Base-by-base conservation (phyloP, 2,329 filamentous ascomycete genomes). In the Neonectria magnoliae region DNA sequence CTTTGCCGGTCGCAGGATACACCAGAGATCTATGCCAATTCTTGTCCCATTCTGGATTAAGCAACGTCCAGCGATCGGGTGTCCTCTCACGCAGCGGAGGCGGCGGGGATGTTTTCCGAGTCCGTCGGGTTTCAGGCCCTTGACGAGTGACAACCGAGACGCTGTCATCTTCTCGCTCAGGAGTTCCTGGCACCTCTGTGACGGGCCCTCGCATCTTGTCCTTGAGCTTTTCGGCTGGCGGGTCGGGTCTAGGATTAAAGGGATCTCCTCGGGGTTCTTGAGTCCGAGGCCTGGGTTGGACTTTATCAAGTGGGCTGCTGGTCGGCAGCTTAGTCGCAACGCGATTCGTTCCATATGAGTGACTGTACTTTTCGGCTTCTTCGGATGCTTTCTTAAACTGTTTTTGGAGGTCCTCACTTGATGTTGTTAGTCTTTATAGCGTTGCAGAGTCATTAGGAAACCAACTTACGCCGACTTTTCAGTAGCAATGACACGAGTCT, bases 11-110 rank as follows among this genome's bases (percentile, higher is more conserved):
- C 5, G 80, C 71, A 4, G 89, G 89, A 74, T 88, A 93, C 2
- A 88, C 81, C 1, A 94, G 81, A 2, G 90, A 85, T 54, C 82
- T 82, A 16, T 83, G 79, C 88, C 88, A 91, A 0, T 78, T 64
- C 16, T 78, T 77, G 36, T 77, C 76, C 88, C 88, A 91, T 3
- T 77, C 77, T 7, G 80, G 80, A 67, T 90, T 80, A 27, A 78
- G 65, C 7, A 74, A 71, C 2, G 87, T 87, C 88, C 88, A 91
- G n/a, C 62, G 60, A 47, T 75, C 66, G 11, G 69, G 73, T 9
- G 51, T 70, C 22, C 5, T 64, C 29, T 71, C 59, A 13, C 60
- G 62, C 20, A 53, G 44, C 11, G 56, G 29, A n/a, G 54, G 29
- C 7, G 44, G 45, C 36, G 69, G 68, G 13, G 71, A 70, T 44